Conservation (phyloP, 2,329 filamentous ascomycete genomes). For the Tolypocladium pustulatum region DNA sequence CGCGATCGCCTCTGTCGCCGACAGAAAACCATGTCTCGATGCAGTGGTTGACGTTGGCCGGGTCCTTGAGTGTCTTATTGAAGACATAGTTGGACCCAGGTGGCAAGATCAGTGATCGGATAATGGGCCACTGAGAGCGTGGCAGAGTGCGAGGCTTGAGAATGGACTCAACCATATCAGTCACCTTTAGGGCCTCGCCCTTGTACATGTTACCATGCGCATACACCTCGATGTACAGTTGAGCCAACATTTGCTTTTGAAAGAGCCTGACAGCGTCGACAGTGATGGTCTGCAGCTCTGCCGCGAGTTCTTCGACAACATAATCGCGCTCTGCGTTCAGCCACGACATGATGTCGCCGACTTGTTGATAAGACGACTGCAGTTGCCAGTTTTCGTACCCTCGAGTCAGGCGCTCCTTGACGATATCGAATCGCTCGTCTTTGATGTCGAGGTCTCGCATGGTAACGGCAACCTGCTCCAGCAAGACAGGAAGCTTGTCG, state of each 20-base stretch:
- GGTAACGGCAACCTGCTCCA: conserved; percentile 78
- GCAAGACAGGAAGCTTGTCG: conserved; percentile 82
- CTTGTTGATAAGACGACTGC: conserved; percentile 80
- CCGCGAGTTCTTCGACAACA: conserved; percentile 68
- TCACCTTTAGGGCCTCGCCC: conserved; percentile 80
- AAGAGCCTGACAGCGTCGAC: conserved; percentile 66
- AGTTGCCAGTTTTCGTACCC: conserved; percentile 80
- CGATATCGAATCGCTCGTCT: conserved; percentile 80
- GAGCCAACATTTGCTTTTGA: conserved; percentile 67
- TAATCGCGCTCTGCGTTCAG: conserved; percentile 68
- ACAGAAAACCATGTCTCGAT: conserved; percentile 69
- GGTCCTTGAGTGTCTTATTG: conserved; percentile 69
- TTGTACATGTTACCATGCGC: conserved; percentile 91
- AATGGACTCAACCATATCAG: conserved; percentile 68
- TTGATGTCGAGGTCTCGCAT: conserved; percentile 78
- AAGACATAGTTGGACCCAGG: conserved; percentile 77
- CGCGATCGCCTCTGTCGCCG: conserved; percentile 58
- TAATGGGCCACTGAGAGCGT: conserved; percentile 67
- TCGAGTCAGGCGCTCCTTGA: conserved; percentile 74
- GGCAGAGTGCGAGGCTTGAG: conserved; percentile 67
- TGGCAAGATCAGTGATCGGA: conserved; percentile 67
- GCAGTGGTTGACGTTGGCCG: conserved; percentile 80
- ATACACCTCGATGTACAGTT: conserved; percentile 80
- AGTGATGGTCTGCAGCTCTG: conserved; percentile 65
- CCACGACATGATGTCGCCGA: conserved; percentile 73